Percentiles rank a stretch among this genome's conserved stretches.
These are phyloP conservation scores for Rhododendron ferrugineum DNA, from an alignment of 148 eudicot species.

Conservation along the genomic window DNA sequence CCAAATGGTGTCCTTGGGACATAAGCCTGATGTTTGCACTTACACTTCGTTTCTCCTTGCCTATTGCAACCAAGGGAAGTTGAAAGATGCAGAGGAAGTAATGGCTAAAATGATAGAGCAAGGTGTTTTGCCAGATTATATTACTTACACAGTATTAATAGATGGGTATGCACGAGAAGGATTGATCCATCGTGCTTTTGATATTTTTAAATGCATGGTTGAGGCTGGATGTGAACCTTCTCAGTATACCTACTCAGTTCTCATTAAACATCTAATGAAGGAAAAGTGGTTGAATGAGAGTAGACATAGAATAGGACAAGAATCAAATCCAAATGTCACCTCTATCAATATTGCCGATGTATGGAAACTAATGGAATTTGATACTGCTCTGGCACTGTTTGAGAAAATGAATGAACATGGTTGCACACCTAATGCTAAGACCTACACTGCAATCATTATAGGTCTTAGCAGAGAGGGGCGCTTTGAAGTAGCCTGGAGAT, in stretches of 20 bases:
- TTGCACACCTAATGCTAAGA: slow-evolving; percentile 34
- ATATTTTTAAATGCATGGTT: slow-evolving; percentile 57
- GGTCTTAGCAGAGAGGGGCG: slow-evolving; percentile 65
- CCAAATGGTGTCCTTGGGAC: slow-evolving; percentile 53
- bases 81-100: slow-evolving; percentile 62
- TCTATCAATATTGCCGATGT: slow-evolving; percentile 41
- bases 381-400: slow-evolving; percentile 49
- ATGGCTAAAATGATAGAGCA: slow-evolving; percentile 51
- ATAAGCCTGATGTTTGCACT: slow-evolving; percentile 66
- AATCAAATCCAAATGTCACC: slow-evolving; percentile 17
- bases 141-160: slow-evolving; percentile 59
- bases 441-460: slow-evolving; percentile 44
- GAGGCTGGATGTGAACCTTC: slow-evolving; percentile 71
- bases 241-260: slow-evolving; percentile 56
- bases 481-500: slow-evolving; percentile 44
- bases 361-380: slow-evolving; percentile 71
- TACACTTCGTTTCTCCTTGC: slow-evolving; percentile 73
- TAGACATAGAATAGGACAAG: slow-evolving; percentile 17
- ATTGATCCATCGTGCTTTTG: slow-evolving; percentile 42
- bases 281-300: slow-evolving; percentile 21
- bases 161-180: slow-evolving; percentile 64
- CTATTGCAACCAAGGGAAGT: slow-evolving; percentile 53
- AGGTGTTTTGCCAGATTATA: slow-evolving; percentile 53
- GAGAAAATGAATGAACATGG: slow-evolving; percentile 50
- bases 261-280: slow-evolving; percentile 54